Percentiles rank a stretch among this genome's conserved stretches.
Conservation (phyloP, 306 rosid species). For the Inga laurina region DNA sequence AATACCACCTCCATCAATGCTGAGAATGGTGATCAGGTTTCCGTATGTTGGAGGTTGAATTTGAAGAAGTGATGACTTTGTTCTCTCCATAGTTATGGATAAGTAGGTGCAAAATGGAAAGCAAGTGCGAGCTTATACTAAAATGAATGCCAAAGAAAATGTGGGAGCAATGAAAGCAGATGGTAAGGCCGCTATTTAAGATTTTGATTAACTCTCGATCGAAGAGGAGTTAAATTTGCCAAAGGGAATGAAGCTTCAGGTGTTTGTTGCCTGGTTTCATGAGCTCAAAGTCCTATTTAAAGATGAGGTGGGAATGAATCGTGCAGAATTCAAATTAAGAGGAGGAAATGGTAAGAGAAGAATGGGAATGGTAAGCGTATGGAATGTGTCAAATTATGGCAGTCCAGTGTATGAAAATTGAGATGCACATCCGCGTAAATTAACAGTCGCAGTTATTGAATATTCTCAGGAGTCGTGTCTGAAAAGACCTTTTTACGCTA, state of each 20-base stretch:
- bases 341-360: neutral
- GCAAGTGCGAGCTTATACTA: neutral
- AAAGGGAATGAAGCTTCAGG: neutral
- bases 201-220: neutral
- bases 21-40: constrained; percentile 47
- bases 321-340: neutral
- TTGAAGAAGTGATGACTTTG: constrained; percentile 8
- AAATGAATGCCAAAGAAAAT: neutral
- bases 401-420: neutral
- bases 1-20: constrained; percentile 72
- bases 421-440: neutral
- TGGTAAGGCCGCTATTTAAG: neutral
- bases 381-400: neutral
- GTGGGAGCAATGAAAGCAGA: neutral
- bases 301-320: neutral
- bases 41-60: constrained; percentile 55
- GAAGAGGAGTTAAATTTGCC: neutral
- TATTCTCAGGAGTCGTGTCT: no score
- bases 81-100: constrained; percentile 23
- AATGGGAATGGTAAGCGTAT: neutral
- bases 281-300: neutral
- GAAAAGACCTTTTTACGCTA: no score
- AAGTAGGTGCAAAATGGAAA: neutral
- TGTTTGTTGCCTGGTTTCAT: neutral
- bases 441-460: neutral